Evolutionary conservation across 257 asterid genomes (phyloP), one percentile per base, ranked within the genome.

Genomic region (Marsdenia floribunda): DNA sequence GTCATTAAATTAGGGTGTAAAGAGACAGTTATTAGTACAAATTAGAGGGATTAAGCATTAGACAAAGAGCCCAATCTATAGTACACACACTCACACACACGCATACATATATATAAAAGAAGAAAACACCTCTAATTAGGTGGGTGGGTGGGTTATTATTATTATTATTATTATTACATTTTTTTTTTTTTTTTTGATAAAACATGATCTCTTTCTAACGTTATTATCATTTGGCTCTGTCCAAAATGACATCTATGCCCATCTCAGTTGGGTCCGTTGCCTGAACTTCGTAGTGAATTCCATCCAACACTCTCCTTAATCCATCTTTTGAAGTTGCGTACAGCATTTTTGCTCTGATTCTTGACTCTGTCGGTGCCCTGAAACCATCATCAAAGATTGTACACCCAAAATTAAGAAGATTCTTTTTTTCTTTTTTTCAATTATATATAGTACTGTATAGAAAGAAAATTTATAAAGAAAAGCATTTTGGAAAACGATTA

Each of bases 201-300:
- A 75, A 76, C 83, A 78, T 50, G 74, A 49, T 52, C 66, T 77
- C 6, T 7, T 12, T 75, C 26, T 76, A 38, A 58, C 44, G 2
- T 15, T 21, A 29, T 5, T 18, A 33, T 49, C 70, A 86, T 76
- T 85, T 86, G 76, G 89, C 85, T 79, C 95, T 77, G 71, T 93
- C 89, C 82, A 87, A 82, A 40, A 93, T 93, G 65, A 93, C 85
- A 80, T 93, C 96, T 9, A 90, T 79, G 21, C 94, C 98, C 96
- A 93, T 93, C 84, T 91, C 98, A 7, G 96, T 87, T 57, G 97
- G 96, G 77, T 93, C 97, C 3, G 98, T 93, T 0, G 98, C 98
- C 72, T 93, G 98, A 70, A 93, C 87, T 78, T 93, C 98, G 73
- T 93, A 93, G 79, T 83, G 88, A 29, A 93, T 88, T 26, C 98